Evolutionary conservation across 805 yeast genomes (phyloP).

Genomic region (Zygosaccharomyces bisporus): DNA sequence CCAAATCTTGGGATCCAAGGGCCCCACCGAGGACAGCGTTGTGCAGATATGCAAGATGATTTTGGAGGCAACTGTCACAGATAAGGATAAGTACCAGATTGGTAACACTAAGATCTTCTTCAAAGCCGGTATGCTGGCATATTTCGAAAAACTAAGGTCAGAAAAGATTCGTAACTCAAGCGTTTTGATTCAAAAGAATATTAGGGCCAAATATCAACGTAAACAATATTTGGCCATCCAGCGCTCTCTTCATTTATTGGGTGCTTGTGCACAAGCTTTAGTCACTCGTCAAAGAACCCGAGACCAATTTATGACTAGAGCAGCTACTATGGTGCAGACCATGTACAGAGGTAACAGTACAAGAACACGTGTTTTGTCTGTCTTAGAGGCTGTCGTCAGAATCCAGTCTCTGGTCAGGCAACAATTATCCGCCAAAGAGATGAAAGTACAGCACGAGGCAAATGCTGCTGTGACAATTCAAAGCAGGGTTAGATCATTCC

Average conservation of each 20-base stretch:
- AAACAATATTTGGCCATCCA: conserved; percentile 53
- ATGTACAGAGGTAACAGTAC: conserved; percentile 51
- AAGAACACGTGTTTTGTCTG: conserved; percentile 36
- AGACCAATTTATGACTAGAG: conserved; percentile 52
- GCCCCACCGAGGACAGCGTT: conserved; percentile 50
- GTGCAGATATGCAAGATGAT: conserved; percentile 62
- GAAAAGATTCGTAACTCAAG: conserved; percentile 75
- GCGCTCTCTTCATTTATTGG: conserved; percentile 53
- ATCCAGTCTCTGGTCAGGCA: conserved; percentile 55
- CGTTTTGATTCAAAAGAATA: conserved; percentile 75
- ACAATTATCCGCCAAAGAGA: conserved; percentile 48
- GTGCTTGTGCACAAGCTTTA: conserved; percentile 62
- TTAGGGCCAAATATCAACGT: conserved; percentile 64
- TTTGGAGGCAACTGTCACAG: conserved; percentile 58
- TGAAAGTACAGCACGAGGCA: conserved; percentile 48
- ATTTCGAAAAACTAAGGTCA: conserved; percentile 77
- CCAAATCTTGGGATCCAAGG: conserved; percentile 45
- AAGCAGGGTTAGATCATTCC: conserved; percentile 63
- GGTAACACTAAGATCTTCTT: conserved; percentile 94
- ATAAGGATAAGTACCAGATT: conserved; percentile 69
- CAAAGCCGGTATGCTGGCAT: conserved; percentile 95
- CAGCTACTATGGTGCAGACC: conserved; percentile 76
- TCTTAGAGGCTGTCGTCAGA: conserved; percentile 34
- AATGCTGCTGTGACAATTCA: conserved; percentile 72
- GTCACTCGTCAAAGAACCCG: conserved; percentile 53